Evolutionary conservation across 371 early-diverging fungal species (phyloP), one percentile per base, ranked within the genome.

Genomic region (Actinomortierella ambigua): DNA sequence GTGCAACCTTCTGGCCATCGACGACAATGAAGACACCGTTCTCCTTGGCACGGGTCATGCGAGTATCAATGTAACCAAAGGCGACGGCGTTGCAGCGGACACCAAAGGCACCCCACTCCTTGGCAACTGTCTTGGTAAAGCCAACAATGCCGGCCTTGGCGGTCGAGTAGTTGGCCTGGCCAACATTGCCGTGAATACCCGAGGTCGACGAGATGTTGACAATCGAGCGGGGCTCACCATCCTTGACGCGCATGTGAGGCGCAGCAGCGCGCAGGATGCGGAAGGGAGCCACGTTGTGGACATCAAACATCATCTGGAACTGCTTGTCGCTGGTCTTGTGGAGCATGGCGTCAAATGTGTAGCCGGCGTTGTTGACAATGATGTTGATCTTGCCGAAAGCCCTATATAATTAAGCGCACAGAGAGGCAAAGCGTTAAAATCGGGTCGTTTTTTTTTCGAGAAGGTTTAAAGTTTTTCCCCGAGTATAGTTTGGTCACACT

Each of bases 341-440:
- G 53, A 87, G 51, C 88, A 88, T 88, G 59, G 81, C 88, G 50
- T 88, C 88, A 57, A 73, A 87, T 51, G 88, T 88, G 71, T 82
- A 88, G 59, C 88, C 88, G 23, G 88, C 88, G 55, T 88, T 88
- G 85, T 88, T 88, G 69, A 88, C 84, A 50, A 88, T 84, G 59
- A 85, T 85, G 77, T 88, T 88, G 76, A 88, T 75, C 77, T 87
- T 87, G 61, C 88, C 88, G 40, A 84, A 88, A 14, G 80, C 77
- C 75, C 81, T 83, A 50, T 22, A n/a, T 18, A 40, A 50, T 34
- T 6, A 34, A 34, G 34, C 7, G 34, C 34, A 34, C 34, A 11
- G 34, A 34, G 11, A 11, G 34, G 11, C 34, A 11, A 34, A 34
- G 11, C 4, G 34, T n/a, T n/a, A n/a, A n/a, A n/a, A n/a, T n/a